phyloP scores from a whole-genome alignment of 768 basidiomycete genomes.

The Suillus brevipes region DNA sequence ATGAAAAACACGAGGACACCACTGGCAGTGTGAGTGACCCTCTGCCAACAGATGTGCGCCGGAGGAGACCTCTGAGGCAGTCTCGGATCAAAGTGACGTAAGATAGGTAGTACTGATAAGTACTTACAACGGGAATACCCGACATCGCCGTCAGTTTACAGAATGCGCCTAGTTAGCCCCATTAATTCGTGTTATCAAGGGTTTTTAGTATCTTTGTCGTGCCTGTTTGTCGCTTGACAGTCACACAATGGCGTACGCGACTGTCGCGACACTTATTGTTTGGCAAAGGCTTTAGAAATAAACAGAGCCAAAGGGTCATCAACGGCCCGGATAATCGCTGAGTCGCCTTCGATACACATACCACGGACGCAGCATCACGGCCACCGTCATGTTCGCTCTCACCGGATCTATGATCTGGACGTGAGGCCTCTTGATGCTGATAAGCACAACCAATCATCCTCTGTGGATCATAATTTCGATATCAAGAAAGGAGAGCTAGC shows the following conservation, averaged over 20 bases:
- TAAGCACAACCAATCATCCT: slow-evolving; percentile 1
- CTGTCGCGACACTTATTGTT: neutral
- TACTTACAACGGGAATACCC: neutral
- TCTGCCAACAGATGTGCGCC: neutral
- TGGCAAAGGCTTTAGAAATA: slow-evolving; percentile 8
- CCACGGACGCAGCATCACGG: neutral
- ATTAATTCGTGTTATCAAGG: neutral
- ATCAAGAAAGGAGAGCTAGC: neutral
- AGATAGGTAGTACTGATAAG: neutral
- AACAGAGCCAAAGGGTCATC: neutral
- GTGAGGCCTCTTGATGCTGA: neutral
- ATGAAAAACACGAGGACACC: neutral
- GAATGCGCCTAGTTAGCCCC: neutral
- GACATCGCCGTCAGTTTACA: neutral
- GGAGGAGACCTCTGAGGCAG: neutral
- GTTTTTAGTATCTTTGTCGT: neutral
- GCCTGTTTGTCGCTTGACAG: neutral
- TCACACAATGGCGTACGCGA: neutral
- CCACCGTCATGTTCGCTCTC: neutral
- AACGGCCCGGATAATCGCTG: neutral
- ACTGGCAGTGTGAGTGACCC: neutral
- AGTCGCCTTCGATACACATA: neutral
- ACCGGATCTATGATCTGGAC: neutral
- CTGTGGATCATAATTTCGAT: neutral
- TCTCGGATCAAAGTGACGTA: neutral